Evolutionary conservation across 2,329 filamentous ascomycete species (phyloP).

Genomic region (Fusarium nelsonii): DNA sequence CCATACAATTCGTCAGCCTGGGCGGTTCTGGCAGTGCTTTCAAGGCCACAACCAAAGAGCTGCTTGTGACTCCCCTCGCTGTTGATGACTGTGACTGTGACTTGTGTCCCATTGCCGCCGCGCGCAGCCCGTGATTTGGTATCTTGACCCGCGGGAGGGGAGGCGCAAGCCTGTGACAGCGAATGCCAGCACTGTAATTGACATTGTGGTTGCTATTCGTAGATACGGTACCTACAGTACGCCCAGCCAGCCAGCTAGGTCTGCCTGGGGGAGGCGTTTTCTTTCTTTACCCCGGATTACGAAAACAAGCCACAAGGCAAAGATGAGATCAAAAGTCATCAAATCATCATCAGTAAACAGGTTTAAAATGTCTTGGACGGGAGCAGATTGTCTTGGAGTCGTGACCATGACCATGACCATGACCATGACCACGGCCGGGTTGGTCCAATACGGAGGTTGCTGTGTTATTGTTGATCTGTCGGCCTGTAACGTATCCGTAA

Average conservation of each 20-base stretch:
- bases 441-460: constrained; percentile 15
- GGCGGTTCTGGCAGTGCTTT: constrained; percentile 25
- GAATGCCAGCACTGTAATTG: constrained; percentile 30
- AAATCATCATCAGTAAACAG: constrained; percentile 22
- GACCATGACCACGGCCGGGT: neutral
- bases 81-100: constrained; percentile 40
- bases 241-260: neutral
- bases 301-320: constrained; percentile 28
- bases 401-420: neutral
- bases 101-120: constrained; percentile 31
- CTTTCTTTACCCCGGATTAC: constrained; percentile 35
- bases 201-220: constrained; percentile 27
- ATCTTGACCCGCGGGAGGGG: constrained; percentile 25
- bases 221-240: neutral
- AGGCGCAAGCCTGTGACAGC: constrained; percentile 29
- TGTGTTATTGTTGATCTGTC: constrained; percentile 18
- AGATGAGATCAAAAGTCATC: constrained; percentile 20
- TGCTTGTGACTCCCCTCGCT: constrained; percentile 29
- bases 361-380: constrained; percentile 36
- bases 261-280: constrained; percentile 28
- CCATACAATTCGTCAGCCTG: constrained; percentile 21
- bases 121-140: constrained; percentile 34
- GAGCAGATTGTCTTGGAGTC: constrained; percentile 35
- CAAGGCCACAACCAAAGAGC: neutral
- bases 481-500: constrained; percentile 22